A percentile compares a stretch with the other conserved stretches of the same genome.
phyloP scores from a whole-genome alignment of 2,329 filamentous ascomycete genomes.

The Venturiaceae sp. region DNA sequence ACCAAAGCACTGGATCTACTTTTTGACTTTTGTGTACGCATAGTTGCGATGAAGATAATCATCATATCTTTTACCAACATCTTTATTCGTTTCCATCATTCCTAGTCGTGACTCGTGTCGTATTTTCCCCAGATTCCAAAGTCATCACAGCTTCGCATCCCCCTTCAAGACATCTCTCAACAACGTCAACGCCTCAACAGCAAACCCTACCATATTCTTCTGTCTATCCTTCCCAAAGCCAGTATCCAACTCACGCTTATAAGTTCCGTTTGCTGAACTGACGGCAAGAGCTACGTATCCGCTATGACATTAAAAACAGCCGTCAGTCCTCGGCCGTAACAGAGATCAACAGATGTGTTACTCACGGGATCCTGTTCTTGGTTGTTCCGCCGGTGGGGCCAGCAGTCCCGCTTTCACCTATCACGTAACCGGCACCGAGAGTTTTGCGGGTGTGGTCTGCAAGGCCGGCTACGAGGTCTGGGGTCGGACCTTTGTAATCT shows the following conservation, averaged over 20 bases:
- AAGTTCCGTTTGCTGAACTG: constrained; percentile 39
- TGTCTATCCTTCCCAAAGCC: constrained; percentile 43
- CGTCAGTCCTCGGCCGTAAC: not conserved
- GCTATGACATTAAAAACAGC: constrained; percentile 16
- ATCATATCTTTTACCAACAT: too few relatives aligned
- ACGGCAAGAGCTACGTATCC: constrained; percentile 58
- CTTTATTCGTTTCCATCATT: too few relatives aligned
- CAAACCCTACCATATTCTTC: constrained; percentile 55
- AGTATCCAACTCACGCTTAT: constrained; percentile 47
- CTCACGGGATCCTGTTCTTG: constrained; percentile 45
- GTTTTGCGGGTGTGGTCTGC: constrained; percentile 47
- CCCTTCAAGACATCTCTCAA: constrained; percentile 46
- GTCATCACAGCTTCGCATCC: constrained; percentile 30
- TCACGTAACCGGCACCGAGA: constrained; percentile 45
- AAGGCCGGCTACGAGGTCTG: constrained; percentile 45
- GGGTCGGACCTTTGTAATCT: constrained; percentile 49
- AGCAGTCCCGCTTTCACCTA: constrained; percentile 54
- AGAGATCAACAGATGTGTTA: not conserved
- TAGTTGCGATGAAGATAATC: not conserved
- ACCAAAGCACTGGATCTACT: too few relatives aligned
- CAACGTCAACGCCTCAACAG: constrained; percentile 45
- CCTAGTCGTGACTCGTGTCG: too few relatives aligned
- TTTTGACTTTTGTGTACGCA: too few relatives aligned
- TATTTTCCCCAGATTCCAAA: too few relatives aligned
- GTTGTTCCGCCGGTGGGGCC: constrained; percentile 50